phyloP scores from a whole-genome alignment of 306 rosid genomes.

The Citrullus mucosospermus region DNA sequence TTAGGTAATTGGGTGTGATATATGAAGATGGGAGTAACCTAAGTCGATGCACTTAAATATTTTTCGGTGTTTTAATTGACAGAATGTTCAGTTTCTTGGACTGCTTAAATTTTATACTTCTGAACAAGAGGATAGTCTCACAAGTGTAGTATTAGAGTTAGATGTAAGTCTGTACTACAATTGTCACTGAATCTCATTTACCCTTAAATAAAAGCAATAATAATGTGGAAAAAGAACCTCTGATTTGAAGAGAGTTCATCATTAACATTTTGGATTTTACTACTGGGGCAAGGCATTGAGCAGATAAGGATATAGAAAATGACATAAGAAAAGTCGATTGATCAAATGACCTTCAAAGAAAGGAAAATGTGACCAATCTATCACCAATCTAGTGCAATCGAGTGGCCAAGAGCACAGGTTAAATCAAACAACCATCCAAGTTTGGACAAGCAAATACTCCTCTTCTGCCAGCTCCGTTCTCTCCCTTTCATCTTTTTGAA shows the following conservation, averaged over 20 bases:
- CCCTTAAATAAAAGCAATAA: not conserved
- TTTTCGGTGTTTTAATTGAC: not conserved
- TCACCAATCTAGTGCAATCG: not conserved
- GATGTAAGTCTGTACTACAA: not conserved
- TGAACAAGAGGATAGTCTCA: not conserved
- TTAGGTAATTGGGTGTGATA: no score
- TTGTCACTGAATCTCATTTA: not conserved
- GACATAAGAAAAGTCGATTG: not conserved
- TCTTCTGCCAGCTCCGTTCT: constrained; percentile 30
- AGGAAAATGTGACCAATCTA: not conserved
- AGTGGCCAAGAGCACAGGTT: constrained; percentile 6
- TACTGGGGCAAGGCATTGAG: not conserved
- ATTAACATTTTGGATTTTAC: not conserved
- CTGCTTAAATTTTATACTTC: not conserved
- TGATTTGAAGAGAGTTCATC: constrained; percentile 1
- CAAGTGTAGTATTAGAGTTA: not conserved
- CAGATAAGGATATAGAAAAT: not conserved
- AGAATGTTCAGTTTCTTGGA: not conserved
- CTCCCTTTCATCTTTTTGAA: not conserved
- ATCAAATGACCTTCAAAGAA: not conserved
- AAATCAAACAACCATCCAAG: constrained; percentile 4
- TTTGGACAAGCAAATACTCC: constrained; percentile 12
- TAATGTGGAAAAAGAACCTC: not conserved
- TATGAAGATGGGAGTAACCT: no score
- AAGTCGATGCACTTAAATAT: no score